Evolutionary conservation across 108 stramenopile species (phyloP), one percentile per base, ranked within the genome.

Genomic region (Cyclotella kingstonii): DNA sequence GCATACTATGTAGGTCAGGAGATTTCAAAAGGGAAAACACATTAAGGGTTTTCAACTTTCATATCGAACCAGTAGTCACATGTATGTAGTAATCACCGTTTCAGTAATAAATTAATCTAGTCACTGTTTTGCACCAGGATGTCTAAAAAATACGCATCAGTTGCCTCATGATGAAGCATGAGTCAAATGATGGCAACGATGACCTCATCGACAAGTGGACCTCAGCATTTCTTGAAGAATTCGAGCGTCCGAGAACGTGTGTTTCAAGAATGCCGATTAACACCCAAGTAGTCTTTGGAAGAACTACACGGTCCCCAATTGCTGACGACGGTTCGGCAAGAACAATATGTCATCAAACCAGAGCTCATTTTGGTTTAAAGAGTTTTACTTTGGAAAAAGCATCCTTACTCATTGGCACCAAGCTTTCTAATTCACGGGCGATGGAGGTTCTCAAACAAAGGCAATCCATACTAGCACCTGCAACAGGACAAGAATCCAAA

Each of bases 141-240:
- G 7, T 15, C 5, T 19, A 35, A 39, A 4, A 29, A 10, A 6
- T 21, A 36, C 11, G 49, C 4, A 12, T 6, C 5, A 5, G 6
- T 49, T 12, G 14, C 49, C 49, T 14, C 28, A 50, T 26, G 28
- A 50, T 30, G 17, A 30, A 27, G 12, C 21, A 10, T 38, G 38
- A 54, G 35, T 15, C 53, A 9, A 17, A 54, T 27, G 35, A 64
- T 21, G 55, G 54, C 19, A 51, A 65, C 19, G 49, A 56, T 36
- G 56, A 59, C 29, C 31, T 75, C n/a, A 51, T 73, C 36, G 68
- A 75, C 28, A 18, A 43, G 23, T 75, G 73, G 73, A 75, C 73
- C 30, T 68, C 73, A 1, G 40, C 51, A 33, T 63, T 75, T 25
- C 61, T 75, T 9, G 21, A 48, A 11, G 73, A 69, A 15, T 75